These are phyloP conservation scores for Brasilioporus rufonigricans DNA, from an alignment of 768 basidiomycete genomes.

Conservation along the genomic window DNA sequence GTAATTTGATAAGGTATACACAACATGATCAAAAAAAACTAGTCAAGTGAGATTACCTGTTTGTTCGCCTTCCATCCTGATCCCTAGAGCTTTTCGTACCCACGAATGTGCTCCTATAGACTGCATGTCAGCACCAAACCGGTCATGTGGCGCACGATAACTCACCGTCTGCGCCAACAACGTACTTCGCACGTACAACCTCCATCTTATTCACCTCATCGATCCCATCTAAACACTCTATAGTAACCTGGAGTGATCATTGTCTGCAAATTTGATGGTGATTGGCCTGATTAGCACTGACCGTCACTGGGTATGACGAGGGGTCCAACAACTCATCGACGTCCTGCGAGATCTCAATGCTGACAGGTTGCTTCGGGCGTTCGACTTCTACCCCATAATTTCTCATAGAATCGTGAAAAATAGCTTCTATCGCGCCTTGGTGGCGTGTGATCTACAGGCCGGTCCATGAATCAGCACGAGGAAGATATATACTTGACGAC, in stretches of 20 bases:
- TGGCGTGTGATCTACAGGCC: background rate
- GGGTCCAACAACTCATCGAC: conserved; percentile 8
- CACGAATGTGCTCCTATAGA: background rate
- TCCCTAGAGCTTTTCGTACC: background rate
- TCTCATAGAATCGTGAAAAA: background rate
- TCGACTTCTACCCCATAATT: background rate
- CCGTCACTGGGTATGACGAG: conserved; percentile 33
- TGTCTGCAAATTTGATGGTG: background rate
- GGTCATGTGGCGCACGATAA: background rate
- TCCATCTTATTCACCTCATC: conserved; percentile 32
- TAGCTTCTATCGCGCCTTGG: background rate
- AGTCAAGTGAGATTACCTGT: background rate
- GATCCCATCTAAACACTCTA: conserved; percentile 22
- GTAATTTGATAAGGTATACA: conserved; percentile 19
- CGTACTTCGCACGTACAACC: conserved; percentile 31
- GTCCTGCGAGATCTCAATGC: background rate
- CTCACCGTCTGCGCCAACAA: conserved; percentile 36
- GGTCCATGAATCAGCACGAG: background rate
- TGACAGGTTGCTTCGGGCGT: background rate
- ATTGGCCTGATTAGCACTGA: background rate
- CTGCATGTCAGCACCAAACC: background rate
- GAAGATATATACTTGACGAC: background rate
- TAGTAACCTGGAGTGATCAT: conserved; percentile 9
- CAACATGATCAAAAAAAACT: background rate
- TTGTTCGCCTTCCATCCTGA: background rate